Percentiles rank a stretch among this genome's conserved stretches.
Evolutionary conservation across 179 eudicot genomes (phyloP).

Genomic region (Pouteria campechiana): DNA sequence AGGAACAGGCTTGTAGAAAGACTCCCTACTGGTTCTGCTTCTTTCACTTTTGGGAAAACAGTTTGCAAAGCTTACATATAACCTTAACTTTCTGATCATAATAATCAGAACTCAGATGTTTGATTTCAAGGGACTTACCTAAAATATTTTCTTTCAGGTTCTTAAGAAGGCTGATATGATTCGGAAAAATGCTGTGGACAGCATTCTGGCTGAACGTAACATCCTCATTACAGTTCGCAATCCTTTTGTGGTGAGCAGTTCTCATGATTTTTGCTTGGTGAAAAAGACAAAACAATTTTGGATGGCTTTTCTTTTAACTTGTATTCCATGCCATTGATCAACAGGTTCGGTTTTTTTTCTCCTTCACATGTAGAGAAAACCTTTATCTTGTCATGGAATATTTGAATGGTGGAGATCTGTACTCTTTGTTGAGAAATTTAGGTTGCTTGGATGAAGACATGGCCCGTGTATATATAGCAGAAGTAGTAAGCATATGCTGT

Average conservation of each 20-base stretch:
- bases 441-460: constrained; percentile 98
- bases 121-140: too few relatives aligned
- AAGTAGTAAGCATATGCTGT: constrained; percentile 60
- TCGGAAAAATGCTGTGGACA: constrained; percentile 94
- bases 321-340: constrained; percentile 22
- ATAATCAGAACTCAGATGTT: too few relatives aligned
- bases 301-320: too few relatives aligned
- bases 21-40: not conserved
- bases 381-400: constrained; percentile 98
- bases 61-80: too few relatives aligned
- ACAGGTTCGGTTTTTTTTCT: constrained; percentile 98
- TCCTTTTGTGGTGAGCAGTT: constrained; percentile 88
- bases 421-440: constrained; percentile 72
- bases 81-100: too few relatives aligned
- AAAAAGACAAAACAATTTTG: too few relatives aligned
- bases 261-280: not conserved
- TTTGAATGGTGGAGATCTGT: constrained; percentile 96
- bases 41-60: too few relatives aligned
- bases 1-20: too few relatives aligned
- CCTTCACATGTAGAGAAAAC: constrained; percentile 97
- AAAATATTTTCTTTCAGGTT: constrained; percentile 59
- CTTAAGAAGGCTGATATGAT: constrained; percentile 97
- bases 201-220: constrained; percentile 97
- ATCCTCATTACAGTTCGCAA: constrained; percentile 87
- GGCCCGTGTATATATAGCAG: constrained; percentile 95